Conservation (phyloP, 2,329 filamentous ascomycete species). For the Aspergillus sojae region DNA sequence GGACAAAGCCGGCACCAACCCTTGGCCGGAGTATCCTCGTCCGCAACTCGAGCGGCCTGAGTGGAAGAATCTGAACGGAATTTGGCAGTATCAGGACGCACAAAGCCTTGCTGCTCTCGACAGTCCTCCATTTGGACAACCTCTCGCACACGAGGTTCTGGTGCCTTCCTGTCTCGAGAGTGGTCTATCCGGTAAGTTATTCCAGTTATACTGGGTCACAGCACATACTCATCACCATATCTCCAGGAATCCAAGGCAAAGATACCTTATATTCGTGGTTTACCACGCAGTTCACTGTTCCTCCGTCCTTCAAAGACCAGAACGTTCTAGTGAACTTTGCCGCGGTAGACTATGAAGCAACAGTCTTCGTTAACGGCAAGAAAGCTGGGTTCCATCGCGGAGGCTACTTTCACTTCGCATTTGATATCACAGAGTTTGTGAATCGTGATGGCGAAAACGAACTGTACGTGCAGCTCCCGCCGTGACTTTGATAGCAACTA, state of each 20-base stretch:
- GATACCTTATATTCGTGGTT: slow-evolving; percentile 50
- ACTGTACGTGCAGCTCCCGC: slow-evolving; percentile 45
- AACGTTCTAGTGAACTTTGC: slow-evolving; percentile 52
- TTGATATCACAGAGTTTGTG: slow-evolving; percentile 59
- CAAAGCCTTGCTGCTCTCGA: slow-evolving; percentile 41
- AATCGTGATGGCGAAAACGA: slow-evolving; percentile 53
- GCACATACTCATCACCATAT: not conserved
- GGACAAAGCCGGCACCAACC: slow-evolving; percentile 48
- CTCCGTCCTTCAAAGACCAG: slow-evolving; percentile 46
- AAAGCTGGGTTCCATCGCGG: slow-evolving; percentile 58
- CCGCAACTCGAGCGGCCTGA: slow-evolving; percentile 49
- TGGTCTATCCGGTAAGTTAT: slow-evolving; percentile 49
- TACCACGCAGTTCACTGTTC: slow-evolving; percentile 52
- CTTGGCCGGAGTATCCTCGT: slow-evolving; percentile 55
- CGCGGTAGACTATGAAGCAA: slow-evolving; percentile 55
- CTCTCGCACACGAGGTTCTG: slow-evolving; percentile 49
- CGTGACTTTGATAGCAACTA: not conserved
- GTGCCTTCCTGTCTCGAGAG: slow-evolving; percentile 59
- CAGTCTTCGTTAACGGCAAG: slow-evolving; percentile 61
- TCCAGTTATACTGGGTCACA: not conserved
- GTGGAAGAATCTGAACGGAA: slow-evolving; percentile 55
- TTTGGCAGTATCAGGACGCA: slow-evolving; percentile 51
- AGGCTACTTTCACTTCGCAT: slow-evolving; percentile 63
- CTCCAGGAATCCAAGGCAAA: slow-evolving; percentile 42
- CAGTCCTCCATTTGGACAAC: slow-evolving; percentile 49